These are phyloP conservation scores for Hirschioporus abietinus DNA, from an alignment of 768 basidiomycete species.

Conservation along the genomic window DNA sequence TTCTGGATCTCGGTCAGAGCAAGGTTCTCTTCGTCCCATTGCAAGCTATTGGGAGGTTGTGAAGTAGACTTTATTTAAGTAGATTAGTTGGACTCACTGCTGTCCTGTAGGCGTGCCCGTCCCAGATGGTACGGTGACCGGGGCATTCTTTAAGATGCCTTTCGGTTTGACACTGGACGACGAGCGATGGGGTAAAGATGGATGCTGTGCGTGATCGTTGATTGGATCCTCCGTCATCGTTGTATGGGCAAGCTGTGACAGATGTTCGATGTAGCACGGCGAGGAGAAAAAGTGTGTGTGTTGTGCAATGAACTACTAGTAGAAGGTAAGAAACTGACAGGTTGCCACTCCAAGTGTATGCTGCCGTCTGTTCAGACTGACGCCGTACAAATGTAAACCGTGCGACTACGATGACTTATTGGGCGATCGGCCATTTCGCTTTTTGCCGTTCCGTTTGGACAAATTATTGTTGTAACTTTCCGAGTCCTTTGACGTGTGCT, in stretches of 20 bases:
- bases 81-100: background rate
- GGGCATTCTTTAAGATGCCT: conserved; percentile 85
- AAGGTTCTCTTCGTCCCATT: conserved; percentile 95
- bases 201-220: conserved; percentile 37
- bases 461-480: background rate
- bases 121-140: conserved; percentile 34
- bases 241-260: background rate
- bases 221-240: conserved; percentile 22
- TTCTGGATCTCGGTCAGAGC: conserved; percentile 90
- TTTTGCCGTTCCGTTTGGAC: background rate
- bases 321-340: background rate
- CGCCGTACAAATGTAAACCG: no score
- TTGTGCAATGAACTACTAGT: background rate
- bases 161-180: conserved; percentile 71
- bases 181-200: conserved; percentile 50
- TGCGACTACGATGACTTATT: background rate
- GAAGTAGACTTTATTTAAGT: conserved; percentile 4
- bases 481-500: background rate
- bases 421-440: background rate
- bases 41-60: conserved; percentile 48
- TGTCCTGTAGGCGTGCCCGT: background rate
- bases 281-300: background rate
- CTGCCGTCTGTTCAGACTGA: background rate
- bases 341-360: background rate
- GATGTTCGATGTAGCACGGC: background rate